Base-by-base conservation (phyloP, 2,329 filamentous ascomycete species). In the Pseudodiploospora longispora region DNA sequence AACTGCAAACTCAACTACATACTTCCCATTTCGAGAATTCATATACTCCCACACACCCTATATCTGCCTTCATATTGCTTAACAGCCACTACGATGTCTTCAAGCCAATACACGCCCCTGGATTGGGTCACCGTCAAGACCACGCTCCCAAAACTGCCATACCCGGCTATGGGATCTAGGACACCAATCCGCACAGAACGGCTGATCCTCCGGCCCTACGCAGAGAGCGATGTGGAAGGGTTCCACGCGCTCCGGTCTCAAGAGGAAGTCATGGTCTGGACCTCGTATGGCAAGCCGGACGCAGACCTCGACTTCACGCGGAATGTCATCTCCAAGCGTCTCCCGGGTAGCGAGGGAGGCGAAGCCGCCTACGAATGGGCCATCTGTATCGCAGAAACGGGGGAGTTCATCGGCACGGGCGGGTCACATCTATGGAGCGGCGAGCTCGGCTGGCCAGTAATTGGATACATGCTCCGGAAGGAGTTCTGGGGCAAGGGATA, bases 221-320 rank as follows among this genome's bases (percentile, higher is more conserved):
- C 55, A 1, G 58, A 68, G 12, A 62, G 69, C 3, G 80, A 85
- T 57, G 62, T 76, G 2, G 59, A 64, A 1, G 70, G 64, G 6
- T 48, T 80, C 10, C 64, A 77, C 49, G 60, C 61, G 27, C 64
- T 86, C 42, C 76, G 81, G 27, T 67, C 65, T 10, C 68, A 81
- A 55, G 69, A 71, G 4, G 77, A 81, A 51, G 76, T 82, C 38
- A 85, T 86, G 82, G 59, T 60, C 43, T 81, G 73, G 68, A 80
- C 80, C 42, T 43, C 49, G 3, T 50, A 55, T 50, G 71, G 69
- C 46, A 44, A 52, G 6, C 51, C 63, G 6, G 73, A 82, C 60
- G 48, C 54, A 42, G 62, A 71, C 52, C 40, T 68, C 2, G 67
- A 64, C 2, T 65, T 69, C 45, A 75, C 76, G 7, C 60, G 59